A percentile compares a stretch with the other conserved stretches of the same genome.
Evolutionary conservation across 2,329 filamentous ascomycete genomes (phyloP).

Genomic region (Talaromyces sp.): DNA sequence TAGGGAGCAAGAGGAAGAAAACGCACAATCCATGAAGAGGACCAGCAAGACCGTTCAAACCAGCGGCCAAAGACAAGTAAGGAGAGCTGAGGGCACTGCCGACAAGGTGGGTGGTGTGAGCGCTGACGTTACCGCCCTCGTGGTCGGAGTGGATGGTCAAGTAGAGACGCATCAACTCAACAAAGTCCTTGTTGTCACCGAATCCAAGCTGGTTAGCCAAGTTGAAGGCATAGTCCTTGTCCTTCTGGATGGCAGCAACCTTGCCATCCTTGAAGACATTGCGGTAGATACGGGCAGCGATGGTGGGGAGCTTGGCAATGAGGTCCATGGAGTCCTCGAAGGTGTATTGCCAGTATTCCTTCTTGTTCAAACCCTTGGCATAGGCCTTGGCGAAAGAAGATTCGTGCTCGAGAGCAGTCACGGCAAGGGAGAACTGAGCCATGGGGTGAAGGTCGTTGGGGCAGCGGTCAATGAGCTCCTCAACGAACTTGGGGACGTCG

Average conservation of each 20-base stretch:
- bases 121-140: slow-evolving; percentile 98
- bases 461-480: slow-evolving; percentile 99
- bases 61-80: slow-evolving; percentile 92
- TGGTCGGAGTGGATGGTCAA: slow-evolving; percentile 99
- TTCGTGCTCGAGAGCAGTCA: slow-evolving; percentile 97
- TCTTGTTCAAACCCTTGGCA: slow-evolving; percentile 98
- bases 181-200: slow-evolving; percentile 88
- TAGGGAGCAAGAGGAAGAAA: not conserved
- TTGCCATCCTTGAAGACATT: slow-evolving; percentile 99
- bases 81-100: slow-evolving; percentile 94
- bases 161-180: slow-evolving; percentile 98
- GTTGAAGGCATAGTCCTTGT: slow-evolving; percentile 99
- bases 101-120: slow-evolving; percentile 97
- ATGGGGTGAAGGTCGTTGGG: slow-evolving; percentile 98
- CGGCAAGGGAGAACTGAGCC: slow-evolving; percentile 97
- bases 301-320: slow-evolving; percentile 98
- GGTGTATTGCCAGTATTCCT: slow-evolving; percentile 98
- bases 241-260: slow-evolving; percentile 91
- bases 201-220: slow-evolving; percentile 99
- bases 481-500: slow-evolving; percentile 94
- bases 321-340: slow-evolving; percentile 99
- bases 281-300: slow-evolving; percentile 98
- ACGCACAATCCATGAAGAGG: slow-evolving; percentile 84
- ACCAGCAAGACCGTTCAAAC: slow-evolving; percentile 95
- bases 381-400: slow-evolving; percentile 98